phyloP scores from a whole-genome alignment of 2,329 filamentous ascomycete genomes.

The Graphilbum fragrans region DNA sequence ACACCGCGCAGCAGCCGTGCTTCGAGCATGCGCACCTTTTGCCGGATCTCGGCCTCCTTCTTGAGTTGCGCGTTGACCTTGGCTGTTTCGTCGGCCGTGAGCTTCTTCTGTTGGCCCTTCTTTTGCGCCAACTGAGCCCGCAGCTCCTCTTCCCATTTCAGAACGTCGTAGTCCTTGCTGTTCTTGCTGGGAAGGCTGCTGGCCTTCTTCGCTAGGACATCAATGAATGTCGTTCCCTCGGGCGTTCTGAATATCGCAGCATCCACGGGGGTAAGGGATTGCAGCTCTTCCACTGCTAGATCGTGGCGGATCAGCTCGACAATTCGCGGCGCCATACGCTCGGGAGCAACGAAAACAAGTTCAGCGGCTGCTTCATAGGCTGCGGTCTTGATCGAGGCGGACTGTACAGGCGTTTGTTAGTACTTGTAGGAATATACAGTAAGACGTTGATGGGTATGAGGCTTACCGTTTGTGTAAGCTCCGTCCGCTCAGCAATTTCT shows the following conservation, averaged over 20 bases:
- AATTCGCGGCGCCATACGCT: slow-evolving; percentile 63
- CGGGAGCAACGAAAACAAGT: slow-evolving; percentile 84
- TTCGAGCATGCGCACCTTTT: slow-evolving; percentile 56
- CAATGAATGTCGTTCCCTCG: slow-evolving; percentile 77
- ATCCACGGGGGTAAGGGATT: slow-evolving; percentile 70
- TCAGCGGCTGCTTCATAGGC: slow-evolving; percentile 81
- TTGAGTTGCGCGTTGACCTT: slow-evolving; percentile 86
- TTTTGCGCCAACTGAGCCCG: slow-evolving; percentile 81
- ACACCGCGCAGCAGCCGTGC: slow-evolving; percentile 68
- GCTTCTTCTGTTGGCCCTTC: slow-evolving; percentile 82
- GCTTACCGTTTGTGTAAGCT: slow-evolving; percentile 39
- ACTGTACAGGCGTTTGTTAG: slow-evolving; percentile 12
- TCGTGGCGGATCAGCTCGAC: slow-evolving; percentile 64
- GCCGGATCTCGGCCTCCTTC: slow-evolving; percentile 72
- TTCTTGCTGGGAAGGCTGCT: slow-evolving; percentile 69
- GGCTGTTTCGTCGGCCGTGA: slow-evolving; percentile 75
- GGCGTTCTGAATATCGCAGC: slow-evolving; percentile 87
- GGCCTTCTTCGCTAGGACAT: slow-evolving; percentile 77
- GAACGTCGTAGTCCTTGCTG: slow-evolving; percentile 84
- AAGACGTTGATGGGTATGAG: background rate
- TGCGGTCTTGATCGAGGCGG: slow-evolving; percentile 45
- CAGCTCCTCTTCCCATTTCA: slow-evolving; percentile 96
- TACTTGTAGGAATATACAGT: background rate
- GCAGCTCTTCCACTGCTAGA: slow-evolving; percentile 57
- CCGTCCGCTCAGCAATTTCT: slow-evolving; percentile 46